Evolutionary conservation across 192 early-diverging fungal genomes (phyloP), one percentile per base, ranked within the genome.

Genomic region (Chytriomyces hyalinus): DNA sequence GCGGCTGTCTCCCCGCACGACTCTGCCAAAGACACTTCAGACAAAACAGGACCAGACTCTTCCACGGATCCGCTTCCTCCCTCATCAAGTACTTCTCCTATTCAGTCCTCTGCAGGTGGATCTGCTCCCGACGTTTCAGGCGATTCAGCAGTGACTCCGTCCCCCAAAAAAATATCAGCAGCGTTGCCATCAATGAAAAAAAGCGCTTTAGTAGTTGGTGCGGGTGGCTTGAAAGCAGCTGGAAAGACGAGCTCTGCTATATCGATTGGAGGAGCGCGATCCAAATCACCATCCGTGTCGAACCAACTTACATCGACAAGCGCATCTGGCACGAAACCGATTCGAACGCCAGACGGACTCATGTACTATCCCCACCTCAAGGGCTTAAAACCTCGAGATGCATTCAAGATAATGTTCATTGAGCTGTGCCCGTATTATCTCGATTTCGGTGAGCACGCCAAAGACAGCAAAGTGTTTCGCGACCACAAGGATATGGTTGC

Each of bases 401-500:
- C 81, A 53, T 94, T 94, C 73, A 87, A 82, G 70, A 75, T 81
- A 50, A 83, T 92, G 48, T 93, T 88, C 79, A 79, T 61, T 10
- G 83, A 88, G 49, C 83, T 94, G 0, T 73, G 76, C 71, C 92
- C 92, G 13, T 94, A 92, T 67, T 94, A 91, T 72, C 62, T 89
- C 26, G 92, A 93, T 67, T 90, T 94, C 72, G 80, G 90, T 11
- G 74, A 87, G 8, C 81, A 79, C 15, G 84, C 90, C 61, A 90
- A 90, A 63, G 91, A 92, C 65, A 90, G 89, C 5, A 90, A 86
- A 71, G 82, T 94, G 4, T 90, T 93, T 60, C 80, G 86, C 50
- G 93, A 94, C 65, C 91, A 82, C 71, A 84, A 84, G 53, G 87
- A 92, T 67, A 85, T 92, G 46, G 49, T 82, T 36, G 87, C 91